Evolutionary conservation across 495 filamentous ascomycete genomes (phyloP).

Genomic region (Tirmania nivea): DNA sequence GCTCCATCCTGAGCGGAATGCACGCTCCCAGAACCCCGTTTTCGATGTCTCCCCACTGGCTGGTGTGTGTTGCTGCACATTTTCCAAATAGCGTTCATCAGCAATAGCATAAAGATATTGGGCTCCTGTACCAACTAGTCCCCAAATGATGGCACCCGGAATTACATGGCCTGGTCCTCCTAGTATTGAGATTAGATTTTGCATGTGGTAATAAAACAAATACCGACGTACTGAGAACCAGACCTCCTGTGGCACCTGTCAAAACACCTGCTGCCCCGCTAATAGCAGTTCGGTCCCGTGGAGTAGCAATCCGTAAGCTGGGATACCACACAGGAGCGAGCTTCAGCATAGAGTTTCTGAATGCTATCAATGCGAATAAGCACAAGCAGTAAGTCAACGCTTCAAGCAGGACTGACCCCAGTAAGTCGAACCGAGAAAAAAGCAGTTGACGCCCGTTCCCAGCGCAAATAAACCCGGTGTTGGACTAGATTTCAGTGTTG

Average conservation of each 20-base stretch:
- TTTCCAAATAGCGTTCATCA: constrained; percentile 21
- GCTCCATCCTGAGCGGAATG: constrained; percentile 46
- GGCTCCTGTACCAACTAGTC: constrained; percentile 36
- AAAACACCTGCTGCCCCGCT: constrained; percentile 14
- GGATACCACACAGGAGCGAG: neutral
- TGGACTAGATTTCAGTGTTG: constrained; percentile 40
- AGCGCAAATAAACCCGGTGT: constrained; percentile 48
- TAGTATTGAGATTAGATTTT: neutral
- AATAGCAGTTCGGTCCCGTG: constrained; percentile 8
- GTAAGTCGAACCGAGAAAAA: constrained; percentile 51
- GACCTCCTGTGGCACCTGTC: constrained; percentile 11
- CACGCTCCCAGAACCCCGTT: constrained; percentile 8
- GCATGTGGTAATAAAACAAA: neutral
- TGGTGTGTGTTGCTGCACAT: constrained; percentile 2
- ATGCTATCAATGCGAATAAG: neutral
- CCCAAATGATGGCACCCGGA: constrained; percentile 42
- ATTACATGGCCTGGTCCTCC: constrained; percentile 29
- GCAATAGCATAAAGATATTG: constrained; percentile 36
- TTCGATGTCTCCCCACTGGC: neutral
- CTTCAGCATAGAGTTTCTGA: neutral
- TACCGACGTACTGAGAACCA: constrained; percentile 11
- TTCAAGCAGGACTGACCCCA: constrained; percentile 35
- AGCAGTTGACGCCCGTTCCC: constrained; percentile 57
- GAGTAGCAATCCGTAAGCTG: neutral
- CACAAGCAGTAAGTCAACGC: neutral